These are phyloP conservation scores for Diplodia intermedia DNA, from an alignment of 2,329 filamentous ascomycete species.

Conservation along the genomic window DNA sequence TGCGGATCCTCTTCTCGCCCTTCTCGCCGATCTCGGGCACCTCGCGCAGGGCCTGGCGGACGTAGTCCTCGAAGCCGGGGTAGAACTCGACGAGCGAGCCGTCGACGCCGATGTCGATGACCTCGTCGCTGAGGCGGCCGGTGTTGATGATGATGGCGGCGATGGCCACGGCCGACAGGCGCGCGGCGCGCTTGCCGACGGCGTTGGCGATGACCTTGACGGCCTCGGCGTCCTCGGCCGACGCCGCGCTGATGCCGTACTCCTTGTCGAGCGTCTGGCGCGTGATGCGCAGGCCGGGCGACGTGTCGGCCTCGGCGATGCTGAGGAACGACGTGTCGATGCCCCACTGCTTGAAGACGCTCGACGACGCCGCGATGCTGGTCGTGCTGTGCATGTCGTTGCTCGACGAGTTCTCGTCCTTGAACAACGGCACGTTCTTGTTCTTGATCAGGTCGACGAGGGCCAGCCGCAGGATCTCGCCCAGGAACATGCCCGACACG, in stretches of 20 bases:
- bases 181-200: conserved; percentile 85
- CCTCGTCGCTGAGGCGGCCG: conserved; percentile 71
- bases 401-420: conserved; percentile 72
- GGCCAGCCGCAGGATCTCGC: conserved; percentile 85
- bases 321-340: conserved; percentile 91
- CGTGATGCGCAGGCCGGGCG: conserved; percentile 72
- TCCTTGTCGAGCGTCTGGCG: conserved; percentile 79
- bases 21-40: conserved; percentile 78
- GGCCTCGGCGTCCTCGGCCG: conserved; percentile 82
- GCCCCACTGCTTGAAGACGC: conserved; percentile 81
- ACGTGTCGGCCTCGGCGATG: conserved; percentile 81
- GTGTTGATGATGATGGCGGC: conserved; percentile 84
- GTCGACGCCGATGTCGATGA: conserved; percentile 92
- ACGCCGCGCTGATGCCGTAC: conserved; percentile 77
- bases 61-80: conserved; percentile 86
- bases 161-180: conserved; percentile 86
- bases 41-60: conserved; percentile 79
- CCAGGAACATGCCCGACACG: conserved; percentile 96
- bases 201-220: conserved; percentile 84
- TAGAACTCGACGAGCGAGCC: conserved; percentile 96
- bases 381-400: conserved; percentile 75
- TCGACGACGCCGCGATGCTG: conserved; percentile 68
- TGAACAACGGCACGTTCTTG: conserved; percentile 73
- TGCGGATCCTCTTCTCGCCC: conserved; percentile 85
- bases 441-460: conserved; percentile 76